These are phyloP conservation scores for Carex scoparia DNA, from an alignment of 176 grass and related monocot species.

Conservation along the genomic window DNA sequence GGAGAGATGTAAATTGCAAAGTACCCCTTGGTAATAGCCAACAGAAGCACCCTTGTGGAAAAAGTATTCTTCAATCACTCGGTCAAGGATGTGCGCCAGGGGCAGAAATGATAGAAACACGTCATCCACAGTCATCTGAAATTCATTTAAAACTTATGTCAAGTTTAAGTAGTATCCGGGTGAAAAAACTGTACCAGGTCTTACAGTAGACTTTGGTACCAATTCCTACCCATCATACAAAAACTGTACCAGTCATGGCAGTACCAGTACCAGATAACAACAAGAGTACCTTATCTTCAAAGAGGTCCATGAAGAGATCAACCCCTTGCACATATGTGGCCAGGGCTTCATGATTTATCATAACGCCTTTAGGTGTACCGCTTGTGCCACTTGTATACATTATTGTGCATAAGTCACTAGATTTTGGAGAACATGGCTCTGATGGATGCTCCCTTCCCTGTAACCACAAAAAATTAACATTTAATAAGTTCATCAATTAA, in stretches of 20 bases:
- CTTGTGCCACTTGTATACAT: conserved; percentile 99
- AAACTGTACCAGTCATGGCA: neutral
- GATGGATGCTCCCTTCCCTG: conserved; percentile 67
- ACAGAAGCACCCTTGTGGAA: conserved; percentile 93
- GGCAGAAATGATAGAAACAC: conserved; percentile 98
- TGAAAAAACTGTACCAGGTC: neutral
- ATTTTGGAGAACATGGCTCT: conserved; percentile 52
- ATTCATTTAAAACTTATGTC: neutral
- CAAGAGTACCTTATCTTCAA: conserved; percentile 75
- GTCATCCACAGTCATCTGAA: conserved; percentile 93
- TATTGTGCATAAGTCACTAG: conserved; percentile 80
- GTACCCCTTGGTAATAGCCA: conserved; percentile 92
- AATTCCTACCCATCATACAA: neutral
- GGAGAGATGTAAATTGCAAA: conserved; percentile 29
- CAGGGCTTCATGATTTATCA: conserved; percentile 73
- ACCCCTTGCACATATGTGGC: conserved; percentile 62
- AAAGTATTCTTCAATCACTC: conserved; percentile 95
- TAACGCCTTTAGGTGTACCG: conserved; percentile 84
- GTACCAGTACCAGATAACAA: neutral
- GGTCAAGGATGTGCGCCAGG: conserved; percentile 94
- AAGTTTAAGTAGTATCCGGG: conserved; percentile 2
- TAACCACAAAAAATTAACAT: conserved; percentile 14
- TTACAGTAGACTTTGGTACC: neutral
- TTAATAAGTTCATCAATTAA: conserved; percentile 26
- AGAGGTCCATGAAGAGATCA: conserved; percentile 76